These are phyloP conservation scores for Nicotiana tabacum DNA, from an alignment of 257 asterid genomes.

Conservation along the genomic window DNA sequence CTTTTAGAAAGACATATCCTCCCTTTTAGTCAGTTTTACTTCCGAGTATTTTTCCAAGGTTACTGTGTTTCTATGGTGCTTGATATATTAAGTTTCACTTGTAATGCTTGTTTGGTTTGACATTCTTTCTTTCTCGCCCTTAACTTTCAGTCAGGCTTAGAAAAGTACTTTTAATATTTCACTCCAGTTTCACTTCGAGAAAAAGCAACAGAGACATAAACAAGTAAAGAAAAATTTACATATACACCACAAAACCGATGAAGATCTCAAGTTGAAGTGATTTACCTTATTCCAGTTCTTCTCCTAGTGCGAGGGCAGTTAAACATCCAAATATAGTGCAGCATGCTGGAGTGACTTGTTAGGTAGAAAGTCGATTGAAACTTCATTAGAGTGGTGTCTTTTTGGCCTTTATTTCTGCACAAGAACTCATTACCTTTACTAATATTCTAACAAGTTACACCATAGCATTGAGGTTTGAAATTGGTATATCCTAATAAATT, in stretches of 20 bases:
- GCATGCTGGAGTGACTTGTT: conserved; percentile 1
- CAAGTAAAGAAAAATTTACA: neutral
- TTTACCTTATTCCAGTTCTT: neutral
- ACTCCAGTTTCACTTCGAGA: neutral
- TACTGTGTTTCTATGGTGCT: neutral
- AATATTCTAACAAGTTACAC: neutral
- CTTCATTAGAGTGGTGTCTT: neutral
- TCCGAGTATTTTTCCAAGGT: neutral
- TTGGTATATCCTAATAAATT: neutral
- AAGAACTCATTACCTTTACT: neutral
- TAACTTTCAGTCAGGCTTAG: neutral
- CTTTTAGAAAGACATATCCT: neutral
- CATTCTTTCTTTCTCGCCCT: neutral
- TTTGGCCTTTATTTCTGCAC: neutral
- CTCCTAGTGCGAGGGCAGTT: neutral
- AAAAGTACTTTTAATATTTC: neutral
- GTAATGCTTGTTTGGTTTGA: neutral
- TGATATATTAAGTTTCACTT: neutral
- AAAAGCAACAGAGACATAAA: neutral
- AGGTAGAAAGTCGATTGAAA: neutral
- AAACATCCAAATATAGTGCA: neutral
- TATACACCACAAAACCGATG: neutral
- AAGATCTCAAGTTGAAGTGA: neutral
- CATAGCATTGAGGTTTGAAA: neutral
- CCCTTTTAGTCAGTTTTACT: neutral